phyloP scores from a whole-genome alignment of 2,329 filamentous ascomycete genomes.

The Periconia sp. region DNA sequence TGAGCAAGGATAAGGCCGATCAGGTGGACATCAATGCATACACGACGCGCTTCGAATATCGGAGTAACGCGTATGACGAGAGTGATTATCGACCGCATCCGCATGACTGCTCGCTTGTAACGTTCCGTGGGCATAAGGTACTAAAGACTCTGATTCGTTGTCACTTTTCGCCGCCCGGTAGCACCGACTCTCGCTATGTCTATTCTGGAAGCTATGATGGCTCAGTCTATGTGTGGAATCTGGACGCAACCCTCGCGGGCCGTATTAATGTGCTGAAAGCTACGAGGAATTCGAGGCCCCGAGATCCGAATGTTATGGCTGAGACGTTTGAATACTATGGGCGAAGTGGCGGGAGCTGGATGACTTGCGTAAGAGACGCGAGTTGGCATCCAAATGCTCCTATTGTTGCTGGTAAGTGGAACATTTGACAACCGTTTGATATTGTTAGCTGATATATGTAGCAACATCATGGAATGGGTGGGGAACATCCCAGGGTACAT shows the following conservation, averaged over 20 bases:
- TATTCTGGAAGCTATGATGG: constrained; percentile 92
- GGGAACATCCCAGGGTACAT: constrained; percentile 74
- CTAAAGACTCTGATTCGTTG: constrained; percentile 90
- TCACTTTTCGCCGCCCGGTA: constrained; percentile 88
- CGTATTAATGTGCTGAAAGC: constrained; percentile 78
- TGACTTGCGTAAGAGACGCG: constrained; percentile 83
- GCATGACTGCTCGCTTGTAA: constrained; percentile 89
- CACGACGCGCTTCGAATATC: constrained; percentile 76
- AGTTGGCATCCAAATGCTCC: constrained; percentile 90
- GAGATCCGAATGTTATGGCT: constrained; percentile 58
- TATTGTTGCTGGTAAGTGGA: constrained; percentile 69
- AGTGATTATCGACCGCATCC: constrained; percentile 74
- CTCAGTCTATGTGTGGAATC: constrained; percentile 88
- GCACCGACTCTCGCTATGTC: constrained; percentile 88
- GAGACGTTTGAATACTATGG: constrained; percentile 63
- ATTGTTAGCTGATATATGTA: constrained; percentile 42
- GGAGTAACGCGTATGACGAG: constrained; percentile 70
- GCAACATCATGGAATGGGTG: constrained; percentile 85
- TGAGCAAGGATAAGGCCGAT: constrained; percentile 70
- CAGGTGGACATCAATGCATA: constrained; percentile 62
- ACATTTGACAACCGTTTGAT: background rate
- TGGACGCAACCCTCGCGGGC: constrained; percentile 83
- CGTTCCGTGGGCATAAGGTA: constrained; percentile 89
- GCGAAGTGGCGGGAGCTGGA: constrained; percentile 67
- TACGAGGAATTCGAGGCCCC: constrained; percentile 67